Evolutionary conservation across 1,139 yeast genomes (phyloP), one percentile per base, ranked within the genome.

Genomic region (Magnusiomyces ingens): DNA sequence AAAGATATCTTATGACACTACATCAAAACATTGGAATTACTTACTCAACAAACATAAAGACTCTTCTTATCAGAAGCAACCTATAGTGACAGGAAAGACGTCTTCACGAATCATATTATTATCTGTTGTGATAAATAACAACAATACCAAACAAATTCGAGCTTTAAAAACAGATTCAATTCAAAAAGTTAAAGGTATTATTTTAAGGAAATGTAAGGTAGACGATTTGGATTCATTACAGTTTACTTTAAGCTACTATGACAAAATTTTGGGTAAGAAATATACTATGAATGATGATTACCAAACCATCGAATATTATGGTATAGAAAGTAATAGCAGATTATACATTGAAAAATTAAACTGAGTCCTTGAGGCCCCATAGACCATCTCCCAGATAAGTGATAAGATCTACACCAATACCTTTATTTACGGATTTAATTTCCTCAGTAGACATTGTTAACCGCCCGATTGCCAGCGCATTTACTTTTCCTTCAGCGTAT

Each of bases 381-480:
- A 91, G 75, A 11, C 96, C 96, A 70, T 91, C 99, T 52, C 96
- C 97, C 62, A 91, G 75, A 67, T 86, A 85, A 63, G 88, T 93
- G 57, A 86, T 75, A 64, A 90, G 74, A 65, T 91, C 96, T 53
- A 93, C 81, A 65, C 97, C 98, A 61, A 87, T 84, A 37, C 95
- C 96, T 70, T 91, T 91, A 68, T 91, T 91, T 54, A 80, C 76
- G 17, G 80, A 73, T 71, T 85, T 87, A 65, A 91, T 91, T 52
- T 93, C 97, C 64, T 86, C 94, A 1, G 95, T 86, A 60, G 93
- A 83, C 97, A 91, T 89, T 53, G 80, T 73, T 61, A 93, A 75
- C 62, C 82, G 82, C 18, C 98, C 99, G 54, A 93, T 76, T 2
- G 98, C 98, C 70, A 93, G 73, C 0, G 98, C 96, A 64, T 80